phyloP scores from a whole-genome alignment of 2,329 filamentous ascomycete genomes.

The Endothia cerciana region DNA sequence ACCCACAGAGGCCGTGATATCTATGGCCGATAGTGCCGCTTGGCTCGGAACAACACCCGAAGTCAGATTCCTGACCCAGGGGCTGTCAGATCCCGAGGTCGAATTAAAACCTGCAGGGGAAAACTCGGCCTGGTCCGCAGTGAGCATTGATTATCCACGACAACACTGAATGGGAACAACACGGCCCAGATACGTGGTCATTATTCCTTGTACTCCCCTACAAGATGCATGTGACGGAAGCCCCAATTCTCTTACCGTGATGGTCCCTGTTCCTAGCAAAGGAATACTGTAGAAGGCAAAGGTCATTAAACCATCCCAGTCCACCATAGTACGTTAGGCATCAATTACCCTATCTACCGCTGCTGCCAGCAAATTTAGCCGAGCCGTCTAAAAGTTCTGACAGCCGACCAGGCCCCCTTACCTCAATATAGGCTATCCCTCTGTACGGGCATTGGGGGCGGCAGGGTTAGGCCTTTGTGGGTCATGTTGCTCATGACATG shows the following conservation, averaged over 20 bases:
- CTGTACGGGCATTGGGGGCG: too few relatives aligned
- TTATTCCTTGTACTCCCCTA: too few relatives aligned
- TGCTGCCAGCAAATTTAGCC: not conserved
- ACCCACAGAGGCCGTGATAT: not conserved
- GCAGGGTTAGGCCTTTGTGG: not conserved
- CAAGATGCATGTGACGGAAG: too few relatives aligned
- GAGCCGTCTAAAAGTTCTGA: not conserved
- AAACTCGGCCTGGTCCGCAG: not conserved
- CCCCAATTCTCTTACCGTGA: too few relatives aligned
- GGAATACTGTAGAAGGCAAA: too few relatives aligned
- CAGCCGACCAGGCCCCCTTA: not conserved
- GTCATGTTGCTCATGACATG: not conserved
- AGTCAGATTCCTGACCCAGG: not conserved
- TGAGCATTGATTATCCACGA: too few relatives aligned
- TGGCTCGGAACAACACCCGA: not conserved
- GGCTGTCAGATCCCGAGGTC: not conserved
- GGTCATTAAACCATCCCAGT: not conserved
- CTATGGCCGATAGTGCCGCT: not conserved
- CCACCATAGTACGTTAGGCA: not conserved
- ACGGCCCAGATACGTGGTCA: too few relatives aligned
- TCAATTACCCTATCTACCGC: not conserved
- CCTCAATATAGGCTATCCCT: not conserved
- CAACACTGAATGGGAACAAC: too few relatives aligned
- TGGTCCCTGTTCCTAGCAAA: too few relatives aligned
- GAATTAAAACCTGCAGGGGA: not conserved